Evolutionary conservation across 2,329 filamentous ascomycete genomes (phyloP), one percentile per base, ranked within the genome.

Genomic region (Aspergillus texensis): DNA sequence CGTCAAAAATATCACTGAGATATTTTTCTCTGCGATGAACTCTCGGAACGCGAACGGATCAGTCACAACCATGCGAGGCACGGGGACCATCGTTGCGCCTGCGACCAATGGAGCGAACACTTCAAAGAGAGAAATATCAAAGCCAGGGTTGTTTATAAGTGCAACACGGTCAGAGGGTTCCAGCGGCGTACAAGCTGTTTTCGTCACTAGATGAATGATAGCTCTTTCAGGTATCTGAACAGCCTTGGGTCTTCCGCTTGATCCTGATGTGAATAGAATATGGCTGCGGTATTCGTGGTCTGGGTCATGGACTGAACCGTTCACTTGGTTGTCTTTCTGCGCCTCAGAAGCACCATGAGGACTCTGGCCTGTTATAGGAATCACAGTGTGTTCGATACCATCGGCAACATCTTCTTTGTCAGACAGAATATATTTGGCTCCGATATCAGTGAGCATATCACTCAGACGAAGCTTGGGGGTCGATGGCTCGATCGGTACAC

Each of bases 161-260:
- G 64, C 58, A 45, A 67, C 48, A 5, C 59, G 59, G 60, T 72
- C 61, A 45, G 57, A 28, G 58, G 63, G 55, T 45, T 61, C 55
- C 34, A 68, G 43, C 4, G 58, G 61, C 30, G 67, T 60, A 56
- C 56, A 24, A 2, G 52, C 48, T 5, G 32, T 59, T 16, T 53
- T 59, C 24, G 41, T 61, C 34, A 45, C 32, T 2, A 67, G 21
- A 50, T 67, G 67, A 6, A 62, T 46, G 26, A 67, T 64, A 12
- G 65, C 58, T 16, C 34, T 82, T 74, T 91, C 89, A 3, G 89
- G 86, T 72, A 92, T 92, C 62, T 88, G 84, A 10, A 96, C 92
- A 65, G 91, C 91, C 80, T 94, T 95, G 34, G 91, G 91, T 70
- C 85, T 82, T 45, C 90, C 91, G 77, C 93, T 90, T 1, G 71